Evolutionary conservation across 1,139 yeast genomes (phyloP).

Genomic region (Debaryomycetaceae sp.): DNA sequence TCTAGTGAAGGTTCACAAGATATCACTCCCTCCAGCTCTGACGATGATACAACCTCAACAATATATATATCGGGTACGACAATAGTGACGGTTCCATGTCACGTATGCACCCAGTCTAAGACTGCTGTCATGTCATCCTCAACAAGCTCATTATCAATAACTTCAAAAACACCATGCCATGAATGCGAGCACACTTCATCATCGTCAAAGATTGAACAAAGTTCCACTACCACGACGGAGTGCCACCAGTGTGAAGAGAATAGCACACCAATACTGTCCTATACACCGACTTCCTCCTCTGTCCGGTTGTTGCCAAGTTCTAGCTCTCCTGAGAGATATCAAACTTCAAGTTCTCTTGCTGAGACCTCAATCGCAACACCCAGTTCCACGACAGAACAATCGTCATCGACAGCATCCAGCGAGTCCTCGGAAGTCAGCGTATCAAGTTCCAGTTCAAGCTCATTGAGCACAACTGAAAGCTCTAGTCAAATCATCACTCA

Average conservation of each 20-base stretch:
- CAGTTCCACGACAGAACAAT: neutral
- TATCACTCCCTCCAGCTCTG: neutral
- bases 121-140: neutral
- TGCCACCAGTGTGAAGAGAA: no score
- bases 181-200: neutral
- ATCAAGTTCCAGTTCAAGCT: neutral
- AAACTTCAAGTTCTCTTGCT: no score
- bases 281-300: no score
- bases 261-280: no score
- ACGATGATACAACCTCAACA: slow-evolving; percentile 1
- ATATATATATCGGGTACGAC: neutral
- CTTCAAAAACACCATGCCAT: neutral
- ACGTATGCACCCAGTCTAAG: neutral
- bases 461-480: neutral
- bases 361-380: neutral
- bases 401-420: neutral
- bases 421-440: neutral
- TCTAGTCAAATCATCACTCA: neutral
- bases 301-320: no score
- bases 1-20: slow-evolving; percentile 2
- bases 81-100: slow-evolving; percentile 1
- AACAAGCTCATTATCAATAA: neutral
- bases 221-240: no score
- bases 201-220: no score
- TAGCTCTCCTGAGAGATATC: no score